Evolutionary conservation across 2,329 filamentous ascomycete species (phyloP).

Genomic region (Aspergillus pseudoglaucus): DNA sequence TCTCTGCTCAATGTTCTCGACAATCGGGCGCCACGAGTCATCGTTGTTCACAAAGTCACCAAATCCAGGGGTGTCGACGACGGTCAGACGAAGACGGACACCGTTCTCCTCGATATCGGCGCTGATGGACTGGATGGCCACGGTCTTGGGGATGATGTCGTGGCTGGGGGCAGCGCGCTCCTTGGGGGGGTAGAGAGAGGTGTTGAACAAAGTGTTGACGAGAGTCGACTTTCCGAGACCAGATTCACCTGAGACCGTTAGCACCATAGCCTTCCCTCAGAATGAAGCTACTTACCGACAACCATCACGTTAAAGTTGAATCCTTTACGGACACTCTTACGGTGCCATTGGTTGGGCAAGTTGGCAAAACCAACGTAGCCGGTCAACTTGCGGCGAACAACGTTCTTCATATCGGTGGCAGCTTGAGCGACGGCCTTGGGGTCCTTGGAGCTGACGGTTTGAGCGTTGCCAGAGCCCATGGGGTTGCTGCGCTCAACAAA

Average conservation of each 20-base stretch:
- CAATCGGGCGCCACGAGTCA: slow-evolving; percentile 97
- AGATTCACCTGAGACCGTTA: slow-evolving; percentile 70
- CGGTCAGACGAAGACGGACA: slow-evolving; percentile 88
- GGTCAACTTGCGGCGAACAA: slow-evolving; percentile 95
- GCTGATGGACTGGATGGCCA: slow-evolving; percentile 89
- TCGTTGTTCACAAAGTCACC: slow-evolving; percentile 99
- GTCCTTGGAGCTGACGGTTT: slow-evolving; percentile 60
- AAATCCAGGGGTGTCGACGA: slow-evolving; percentile 96
- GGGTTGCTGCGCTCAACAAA: slow-evolving; percentile 54
- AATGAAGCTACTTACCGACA: slow-evolving; percentile 67
- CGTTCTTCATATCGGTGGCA: slow-evolving; percentile 75
- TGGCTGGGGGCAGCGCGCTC: slow-evolving; percentile 96
- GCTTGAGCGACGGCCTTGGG: slow-evolving; percentile 52
- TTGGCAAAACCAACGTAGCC: slow-evolving; percentile 99
- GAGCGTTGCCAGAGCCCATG: slow-evolving; percentile 47
- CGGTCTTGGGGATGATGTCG: slow-evolving; percentile 97
- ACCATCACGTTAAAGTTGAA: slow-evolving; percentile 99
- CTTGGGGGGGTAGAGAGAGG: slow-evolving; percentile 95
- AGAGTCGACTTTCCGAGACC: slow-evolving; percentile 98
- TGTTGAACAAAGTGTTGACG: slow-evolving; percentile 99
- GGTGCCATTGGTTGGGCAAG: slow-evolving; percentile 98
- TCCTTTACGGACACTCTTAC: slow-evolving; percentile 98
- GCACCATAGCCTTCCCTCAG: not conserved
- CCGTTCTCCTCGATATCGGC: slow-evolving; percentile 98
- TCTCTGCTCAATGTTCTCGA: slow-evolving; percentile 99